Percentiles rank a stretch among this genome's conserved stretches.
phyloP scores from a whole-genome alignment of 2,329 filamentous ascomycete species.

The Ophiocordyceps sinensis region DNA sequence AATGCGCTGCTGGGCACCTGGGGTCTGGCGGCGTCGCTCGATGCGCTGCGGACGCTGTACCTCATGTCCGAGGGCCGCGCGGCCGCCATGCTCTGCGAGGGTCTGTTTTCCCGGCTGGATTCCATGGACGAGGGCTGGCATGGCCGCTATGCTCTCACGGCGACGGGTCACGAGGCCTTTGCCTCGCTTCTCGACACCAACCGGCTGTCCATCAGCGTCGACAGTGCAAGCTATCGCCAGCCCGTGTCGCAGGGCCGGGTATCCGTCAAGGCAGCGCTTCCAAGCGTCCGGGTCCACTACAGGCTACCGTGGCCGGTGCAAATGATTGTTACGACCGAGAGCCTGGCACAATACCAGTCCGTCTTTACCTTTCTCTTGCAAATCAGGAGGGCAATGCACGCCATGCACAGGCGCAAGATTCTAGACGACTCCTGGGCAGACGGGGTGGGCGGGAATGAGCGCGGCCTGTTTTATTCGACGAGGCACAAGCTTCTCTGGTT shows the following conservation, averaged over 20 bases:
- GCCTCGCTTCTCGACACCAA: constrained; percentile 41
- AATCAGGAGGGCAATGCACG: constrained; percentile 52
- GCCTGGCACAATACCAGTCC: constrained; percentile 52
- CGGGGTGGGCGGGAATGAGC: constrained; percentile 23
- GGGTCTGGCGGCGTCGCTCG: constrained; percentile 48
- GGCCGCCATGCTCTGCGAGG: constrained; percentile 49
- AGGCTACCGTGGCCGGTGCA: constrained; percentile 50
- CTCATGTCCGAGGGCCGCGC: constrained; percentile 61
- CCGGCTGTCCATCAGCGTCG: constrained; percentile 45
- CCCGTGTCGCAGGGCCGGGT: constrained; percentile 32
- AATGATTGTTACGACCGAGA: constrained; percentile 58
- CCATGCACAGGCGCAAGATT: constrained; percentile 43
- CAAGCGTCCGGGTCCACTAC: constrained; percentile 52
- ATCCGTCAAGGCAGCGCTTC: constrained; percentile 43
- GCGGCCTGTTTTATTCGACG: constrained; percentile 40
- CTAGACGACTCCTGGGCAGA: constrained; percentile 24
- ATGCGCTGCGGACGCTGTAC: constrained; percentile 58
- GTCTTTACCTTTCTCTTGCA: constrained; percentile 69
- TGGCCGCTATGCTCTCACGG: constrained; percentile 68
- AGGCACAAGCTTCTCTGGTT: constrained; percentile 67
- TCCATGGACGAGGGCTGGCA: constrained; percentile 48
- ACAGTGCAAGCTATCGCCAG: constrained; percentile 21
- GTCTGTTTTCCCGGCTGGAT: constrained; percentile 65
- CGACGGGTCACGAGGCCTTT: constrained; percentile 61
- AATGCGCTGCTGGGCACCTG: constrained; percentile 54